Evolutionary conservation across 1,139 yeast species (phyloP).

Genomic region (Diutina mesorugosa): DNA sequence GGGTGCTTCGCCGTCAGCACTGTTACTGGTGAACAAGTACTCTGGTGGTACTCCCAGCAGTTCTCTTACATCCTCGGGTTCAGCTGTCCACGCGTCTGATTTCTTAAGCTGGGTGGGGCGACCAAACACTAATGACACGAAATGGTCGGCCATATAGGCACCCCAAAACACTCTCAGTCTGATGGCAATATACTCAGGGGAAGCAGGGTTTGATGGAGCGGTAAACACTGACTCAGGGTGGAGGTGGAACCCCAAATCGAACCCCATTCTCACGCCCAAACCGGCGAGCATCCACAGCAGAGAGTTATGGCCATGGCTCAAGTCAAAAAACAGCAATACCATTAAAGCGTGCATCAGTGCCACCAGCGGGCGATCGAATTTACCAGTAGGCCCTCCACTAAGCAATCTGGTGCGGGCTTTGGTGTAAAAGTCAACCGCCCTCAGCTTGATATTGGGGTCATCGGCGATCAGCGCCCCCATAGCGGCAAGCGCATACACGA

Average conservation of each 20-base stretch:
- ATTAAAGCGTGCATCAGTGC: slow-evolving; percentile 8
- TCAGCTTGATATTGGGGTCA: slow-evolving; percentile 3
- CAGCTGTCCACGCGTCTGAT: slow-evolving; percentile 48
- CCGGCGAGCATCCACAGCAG: slow-evolving; percentile 9
- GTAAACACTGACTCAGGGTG: slow-evolving; percentile 8
- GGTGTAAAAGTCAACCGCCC: slow-evolving; percentile 6
- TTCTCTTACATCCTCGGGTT: slow-evolving; percentile 49
- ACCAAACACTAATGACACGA: slow-evolving; percentile 8
- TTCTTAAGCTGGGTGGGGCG: slow-evolving; percentile 34
- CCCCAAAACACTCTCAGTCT: slow-evolving; percentile 9
- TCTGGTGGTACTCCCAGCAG: slow-evolving; percentile 39
- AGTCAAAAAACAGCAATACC: slow-evolving; percentile 7
- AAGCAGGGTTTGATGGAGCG: slow-evolving; percentile 1
- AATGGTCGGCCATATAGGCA: slow-evolving; percentile 7
- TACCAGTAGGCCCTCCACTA: slow-evolving; percentile 3
- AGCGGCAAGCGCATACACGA: slow-evolving; percentile 8
- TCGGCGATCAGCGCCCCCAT: slow-evolving; percentile 8
- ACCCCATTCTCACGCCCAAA: slow-evolving; percentile 9
- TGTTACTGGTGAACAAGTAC: slow-evolving; percentile 17
- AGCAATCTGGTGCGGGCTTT: slow-evolving; percentile 6
- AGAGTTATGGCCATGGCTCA: slow-evolving; percentile 9
- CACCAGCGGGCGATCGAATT: slow-evolving; percentile 6
- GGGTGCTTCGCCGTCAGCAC: slow-evolving; percentile 7
- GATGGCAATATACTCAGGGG: slow-evolving; percentile 3
- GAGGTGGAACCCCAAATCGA: slow-evolving; percentile 8